These are phyloP conservation scores for Xanthoconium separans DNA, from an alignment of 1,284 basidiomycete genomes.

Conservation along the genomic window DNA sequence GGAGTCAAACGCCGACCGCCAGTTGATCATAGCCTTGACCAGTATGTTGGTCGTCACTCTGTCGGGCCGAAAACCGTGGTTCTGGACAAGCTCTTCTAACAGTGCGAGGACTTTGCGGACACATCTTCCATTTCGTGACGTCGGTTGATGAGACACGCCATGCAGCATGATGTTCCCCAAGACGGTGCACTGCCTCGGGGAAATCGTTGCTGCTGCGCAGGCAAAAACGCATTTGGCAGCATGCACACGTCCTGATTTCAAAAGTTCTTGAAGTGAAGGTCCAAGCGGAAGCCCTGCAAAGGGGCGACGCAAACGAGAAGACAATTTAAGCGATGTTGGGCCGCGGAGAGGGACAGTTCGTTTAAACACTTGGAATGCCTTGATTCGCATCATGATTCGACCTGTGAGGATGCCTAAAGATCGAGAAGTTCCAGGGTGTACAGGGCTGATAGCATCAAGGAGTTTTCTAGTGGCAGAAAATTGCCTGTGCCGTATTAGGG, in stretches of 20 bases:
- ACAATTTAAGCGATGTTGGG: slow-evolving; percentile 17
- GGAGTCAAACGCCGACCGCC: slow-evolving; percentile 42
- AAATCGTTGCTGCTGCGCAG: slow-evolving; percentile 28
- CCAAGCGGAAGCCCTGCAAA: slow-evolving; percentile 11
- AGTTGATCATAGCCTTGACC: slow-evolving; percentile 53
- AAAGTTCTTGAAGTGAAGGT: slow-evolving; percentile 20
- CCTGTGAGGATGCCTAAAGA: slow-evolving; percentile 9
- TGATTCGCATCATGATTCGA: slow-evolving; percentile 12
- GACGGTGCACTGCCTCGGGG: slow-evolving; percentile 36
- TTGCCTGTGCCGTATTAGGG: slow-evolving; percentile 21
- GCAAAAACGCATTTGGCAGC: slow-evolving; percentile 46
- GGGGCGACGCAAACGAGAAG: slow-evolving; percentile 14
- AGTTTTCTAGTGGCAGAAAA: slow-evolving; percentile 14
- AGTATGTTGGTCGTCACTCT: slow-evolving; percentile 65
- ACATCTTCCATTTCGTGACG: slow-evolving; percentile 41
- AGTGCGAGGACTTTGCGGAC: slow-evolving; percentile 42
- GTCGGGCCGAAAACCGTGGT: slow-evolving; percentile 52
- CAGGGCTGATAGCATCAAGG: slow-evolving; percentile 6
- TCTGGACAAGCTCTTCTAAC: slow-evolving; percentile 39
- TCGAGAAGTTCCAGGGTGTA: slow-evolving; percentile 12
- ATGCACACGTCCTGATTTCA: slow-evolving; percentile 31
- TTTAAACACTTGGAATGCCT: slow-evolving; percentile 4
- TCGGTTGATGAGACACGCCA: slow-evolving; percentile 34
- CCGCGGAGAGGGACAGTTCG: slow-evolving; percentile 2
- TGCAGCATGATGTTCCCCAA: slow-evolving; percentile 59